phyloP scores from a whole-genome alignment of 345 rosid species.

The Gossypium turneri region DNA sequence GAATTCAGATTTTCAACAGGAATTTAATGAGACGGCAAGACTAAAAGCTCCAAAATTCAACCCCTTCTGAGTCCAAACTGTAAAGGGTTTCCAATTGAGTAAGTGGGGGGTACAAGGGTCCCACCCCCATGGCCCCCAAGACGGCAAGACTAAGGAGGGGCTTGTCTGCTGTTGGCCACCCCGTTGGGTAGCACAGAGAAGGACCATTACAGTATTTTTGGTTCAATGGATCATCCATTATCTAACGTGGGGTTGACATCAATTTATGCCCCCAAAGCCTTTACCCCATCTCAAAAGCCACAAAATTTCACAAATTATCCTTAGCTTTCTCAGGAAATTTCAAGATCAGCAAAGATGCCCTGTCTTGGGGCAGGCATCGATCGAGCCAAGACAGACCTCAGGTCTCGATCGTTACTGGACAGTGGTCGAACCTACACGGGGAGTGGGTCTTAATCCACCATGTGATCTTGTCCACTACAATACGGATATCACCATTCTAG shows the following conservation, averaged over 20 bases:
- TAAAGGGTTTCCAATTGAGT: neutral
- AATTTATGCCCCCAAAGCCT: slow-evolving; percentile 25
- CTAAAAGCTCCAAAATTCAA: neutral
- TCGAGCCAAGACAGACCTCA: slow-evolving; percentile 40
- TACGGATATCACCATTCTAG: neutral
- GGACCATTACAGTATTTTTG: slow-evolving; percentile 36
- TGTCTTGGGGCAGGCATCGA: slow-evolving; percentile 22
- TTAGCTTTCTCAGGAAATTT: slow-evolving; percentile 5
- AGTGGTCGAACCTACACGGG: slow-evolving; percentile 28
- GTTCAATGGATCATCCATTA: slow-evolving; percentile 24
- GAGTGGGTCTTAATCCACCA: slow-evolving; percentile 9
- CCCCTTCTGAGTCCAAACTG: neutral
- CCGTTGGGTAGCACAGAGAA: slow-evolving; percentile 53
- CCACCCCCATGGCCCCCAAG: slow-evolving; percentile 22
- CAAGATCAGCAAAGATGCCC: slow-evolving; percentile 26
- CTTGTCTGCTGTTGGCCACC: slow-evolving; percentile 82
- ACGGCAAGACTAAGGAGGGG: slow-evolving; percentile 29
- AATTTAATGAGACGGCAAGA: neutral
- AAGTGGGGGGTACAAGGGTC: slow-evolving; percentile 23
- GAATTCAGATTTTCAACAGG: neutral
- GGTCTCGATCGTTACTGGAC: slow-evolving; percentile 43
- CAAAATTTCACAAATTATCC: slow-evolving; percentile 16
- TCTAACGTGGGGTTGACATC: slow-evolving; percentile 53
- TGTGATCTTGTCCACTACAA: no score
- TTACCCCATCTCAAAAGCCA: slow-evolving; percentile 11